A percentile compares a stretch with the other conserved stretches of the same genome.
phyloP scores from a whole-genome alignment of 2,329 filamentous ascomycete species.

The Fusarium acutatum region DNA sequence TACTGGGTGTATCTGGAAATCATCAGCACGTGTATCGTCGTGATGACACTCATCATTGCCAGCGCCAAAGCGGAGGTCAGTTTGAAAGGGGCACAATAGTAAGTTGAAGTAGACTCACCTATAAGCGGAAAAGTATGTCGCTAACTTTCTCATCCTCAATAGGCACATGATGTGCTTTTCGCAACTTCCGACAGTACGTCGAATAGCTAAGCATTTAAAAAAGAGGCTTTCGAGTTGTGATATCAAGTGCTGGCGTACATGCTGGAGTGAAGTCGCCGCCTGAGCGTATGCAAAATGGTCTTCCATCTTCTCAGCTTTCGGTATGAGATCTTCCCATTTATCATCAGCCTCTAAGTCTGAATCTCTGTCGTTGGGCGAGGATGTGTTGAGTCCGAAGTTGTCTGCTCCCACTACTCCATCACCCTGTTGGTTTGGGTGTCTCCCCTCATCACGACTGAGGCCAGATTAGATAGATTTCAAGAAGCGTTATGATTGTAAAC shows the following conservation, averaged over 20 bases:
- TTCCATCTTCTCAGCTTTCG: not conserved
- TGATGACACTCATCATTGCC: not conserved
- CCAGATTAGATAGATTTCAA: not conserved
- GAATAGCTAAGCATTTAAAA: not conserved
- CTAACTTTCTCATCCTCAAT: not conserved
- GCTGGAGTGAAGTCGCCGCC: not conserved
- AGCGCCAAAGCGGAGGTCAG: not conserved
- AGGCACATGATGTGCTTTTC: not conserved
- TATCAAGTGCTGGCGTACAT: not conserved
- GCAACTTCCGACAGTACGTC: not conserved
- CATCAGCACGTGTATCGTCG: not conserved
- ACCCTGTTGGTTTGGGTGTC: not conserved
- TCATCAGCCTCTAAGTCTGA: not conserved
- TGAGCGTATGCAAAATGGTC: not conserved
- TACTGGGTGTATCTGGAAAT: not conserved
- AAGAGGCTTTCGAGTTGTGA: not conserved
- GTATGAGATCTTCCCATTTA: not conserved
- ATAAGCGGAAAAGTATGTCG: not conserved
- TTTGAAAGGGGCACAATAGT: not conserved
- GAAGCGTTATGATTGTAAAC: not conserved
- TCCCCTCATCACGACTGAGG: not conserved
- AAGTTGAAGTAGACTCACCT: not conserved
- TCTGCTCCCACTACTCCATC: accelerated
- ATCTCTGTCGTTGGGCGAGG: not conserved
- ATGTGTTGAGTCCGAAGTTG: not conserved